These are phyloP conservation scores for Capronia coronata DNA, from an alignment of 2,329 filamentous ascomycete genomes.

Conservation along the genomic window DNA sequence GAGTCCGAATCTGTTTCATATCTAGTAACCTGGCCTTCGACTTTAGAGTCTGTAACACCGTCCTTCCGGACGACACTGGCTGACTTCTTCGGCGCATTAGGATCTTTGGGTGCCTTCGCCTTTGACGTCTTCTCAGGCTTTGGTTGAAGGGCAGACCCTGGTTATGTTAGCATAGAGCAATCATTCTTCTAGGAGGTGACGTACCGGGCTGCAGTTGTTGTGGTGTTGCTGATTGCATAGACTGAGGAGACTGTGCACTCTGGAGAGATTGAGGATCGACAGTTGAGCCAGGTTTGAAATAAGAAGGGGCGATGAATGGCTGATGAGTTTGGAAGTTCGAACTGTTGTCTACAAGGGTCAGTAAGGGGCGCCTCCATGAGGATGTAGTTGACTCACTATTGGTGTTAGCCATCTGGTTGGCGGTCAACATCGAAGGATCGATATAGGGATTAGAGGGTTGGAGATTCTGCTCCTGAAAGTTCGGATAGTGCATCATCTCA, in stretches of 20 bases:
- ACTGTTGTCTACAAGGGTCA: constrained; percentile 9
- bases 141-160: constrained; percentile 6
- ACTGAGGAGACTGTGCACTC: constrained; percentile 18
- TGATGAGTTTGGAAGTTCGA: constrained; percentile 16
- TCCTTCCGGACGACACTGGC: constrained; percentile 27
- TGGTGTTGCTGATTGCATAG: constrained; percentile 2
- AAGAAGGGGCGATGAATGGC: constrained; percentile 9
- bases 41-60: constrained; percentile 7
- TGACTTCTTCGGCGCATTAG: constrained; percentile 22
- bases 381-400: constrained; percentile 4
- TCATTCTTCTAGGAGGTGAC: not conserved
- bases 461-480: constrained; percentile 18
- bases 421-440: constrained; percentile 24
- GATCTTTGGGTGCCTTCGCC: constrained; percentile 5
- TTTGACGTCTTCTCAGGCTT: constrained; percentile 22
- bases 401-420: constrained; percentile 13
- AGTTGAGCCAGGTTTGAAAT: constrained; percentile 15
- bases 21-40: constrained; percentile 30
- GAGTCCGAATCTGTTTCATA: constrained; percentile 45
- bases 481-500: constrained; percentile 18
- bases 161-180: constrained; percentile 2
- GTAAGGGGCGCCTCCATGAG: not conserved
- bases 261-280: constrained; percentile 25
- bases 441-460: constrained; percentile 17
- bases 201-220: constrained; percentile 6